These are phyloP conservation scores for Dillenia suffruticosa DNA, from an alignment of 164 flowering plant species.

Conservation along the genomic window DNA sequence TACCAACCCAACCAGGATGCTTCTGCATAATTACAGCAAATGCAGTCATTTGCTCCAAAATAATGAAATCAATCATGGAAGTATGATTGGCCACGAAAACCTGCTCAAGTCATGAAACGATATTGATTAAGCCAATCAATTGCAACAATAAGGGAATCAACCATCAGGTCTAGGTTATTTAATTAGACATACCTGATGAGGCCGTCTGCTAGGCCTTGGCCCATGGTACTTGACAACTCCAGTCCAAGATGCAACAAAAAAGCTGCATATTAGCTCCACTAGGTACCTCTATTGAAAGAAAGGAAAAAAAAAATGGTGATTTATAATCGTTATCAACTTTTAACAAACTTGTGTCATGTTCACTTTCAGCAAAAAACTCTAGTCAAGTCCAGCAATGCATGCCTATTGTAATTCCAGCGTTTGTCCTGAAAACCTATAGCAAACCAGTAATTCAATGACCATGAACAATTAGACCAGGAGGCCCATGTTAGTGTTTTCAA, in stretches of 20 bases:
- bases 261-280: slow-evolving; percentile 88
- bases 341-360: no score
- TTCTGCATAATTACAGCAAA: slow-evolving; percentile 99
- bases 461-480: no score
- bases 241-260: slow-evolving; percentile 99
- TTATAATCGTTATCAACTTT: no score
- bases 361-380: no score
- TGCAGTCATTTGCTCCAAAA: slow-evolving; percentile 97
- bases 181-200: slow-evolving; percentile 58
- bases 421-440: no score
- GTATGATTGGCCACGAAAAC: slow-evolving; percentile 98
- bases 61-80: slow-evolving; percentile 95
- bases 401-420: no score
- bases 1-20: slow-evolving; percentile 99
- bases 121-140: neutral
- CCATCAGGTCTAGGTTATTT: neutral
- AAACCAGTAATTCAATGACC: no score
- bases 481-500: no score
- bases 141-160: neutral
- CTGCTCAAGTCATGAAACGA: slow-evolving; percentile 35
- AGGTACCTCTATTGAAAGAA: slow-evolving; percentile 60
- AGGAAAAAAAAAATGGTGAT: neutral
- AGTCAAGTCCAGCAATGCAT: no score
- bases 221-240: slow-evolving; percentile 98
- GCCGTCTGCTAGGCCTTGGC: slow-evolving; percentile 90